A percentile compares a stretch with the other conserved stretches of the same genome.
Evolutionary conservation across 2,329 filamentous ascomycete species (phyloP).

Genomic region (Fusarium coicis): DNA sequence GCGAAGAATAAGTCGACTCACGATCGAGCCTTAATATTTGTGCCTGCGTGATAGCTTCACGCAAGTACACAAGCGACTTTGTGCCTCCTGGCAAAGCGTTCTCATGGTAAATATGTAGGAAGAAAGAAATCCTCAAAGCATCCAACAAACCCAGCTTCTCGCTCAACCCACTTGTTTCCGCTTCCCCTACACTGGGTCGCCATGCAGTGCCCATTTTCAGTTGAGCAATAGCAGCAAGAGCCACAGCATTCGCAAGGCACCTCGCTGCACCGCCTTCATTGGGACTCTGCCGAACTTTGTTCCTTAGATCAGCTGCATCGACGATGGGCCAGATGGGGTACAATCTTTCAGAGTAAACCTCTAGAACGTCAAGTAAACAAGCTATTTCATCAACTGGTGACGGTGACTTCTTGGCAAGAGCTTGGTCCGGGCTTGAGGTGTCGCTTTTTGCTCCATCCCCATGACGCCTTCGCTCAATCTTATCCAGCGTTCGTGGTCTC

Average conservation of each 20-base stretch:
- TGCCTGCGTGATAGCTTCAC: slow-evolving; percentile 63
- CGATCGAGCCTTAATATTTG: slow-evolving; percentile 61
- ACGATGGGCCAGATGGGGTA: slow-evolving; percentile 65
- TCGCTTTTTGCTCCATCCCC: slow-evolving; percentile 15
- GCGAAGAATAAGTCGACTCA: slow-evolving; percentile 52
- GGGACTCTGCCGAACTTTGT: slow-evolving; percentile 48
- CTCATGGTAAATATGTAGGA: slow-evolving; percentile 63
- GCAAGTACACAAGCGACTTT: slow-evolving; percentile 59
- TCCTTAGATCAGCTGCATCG: slow-evolving; percentile 55
- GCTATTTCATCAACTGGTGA: slow-evolving; percentile 37
- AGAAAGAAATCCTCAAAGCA: slow-evolving; percentile 59
- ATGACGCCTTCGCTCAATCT: slow-evolving; percentile 48
- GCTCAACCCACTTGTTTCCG: slow-evolving; percentile 44
- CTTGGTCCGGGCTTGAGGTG: slow-evolving; percentile 8
- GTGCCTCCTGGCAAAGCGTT: slow-evolving; percentile 58
- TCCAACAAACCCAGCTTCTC: slow-evolving; percentile 51
- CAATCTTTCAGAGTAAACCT: slow-evolving; percentile 60
- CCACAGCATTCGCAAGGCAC: slow-evolving; percentile 58
- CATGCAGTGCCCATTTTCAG: slow-evolving; percentile 53
- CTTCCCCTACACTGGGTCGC: slow-evolving; percentile 41
- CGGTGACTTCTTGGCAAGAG: slow-evolving; percentile 10
- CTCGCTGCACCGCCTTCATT: slow-evolving; percentile 49
- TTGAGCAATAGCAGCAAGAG: slow-evolving; percentile 60
- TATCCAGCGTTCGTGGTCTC: slow-evolving; percentile 56
- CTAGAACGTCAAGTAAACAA: slow-evolving; percentile 48